Base-by-base conservation (phyloP, 768 basidiomycete species). In the Ramaria sp. region DNA sequence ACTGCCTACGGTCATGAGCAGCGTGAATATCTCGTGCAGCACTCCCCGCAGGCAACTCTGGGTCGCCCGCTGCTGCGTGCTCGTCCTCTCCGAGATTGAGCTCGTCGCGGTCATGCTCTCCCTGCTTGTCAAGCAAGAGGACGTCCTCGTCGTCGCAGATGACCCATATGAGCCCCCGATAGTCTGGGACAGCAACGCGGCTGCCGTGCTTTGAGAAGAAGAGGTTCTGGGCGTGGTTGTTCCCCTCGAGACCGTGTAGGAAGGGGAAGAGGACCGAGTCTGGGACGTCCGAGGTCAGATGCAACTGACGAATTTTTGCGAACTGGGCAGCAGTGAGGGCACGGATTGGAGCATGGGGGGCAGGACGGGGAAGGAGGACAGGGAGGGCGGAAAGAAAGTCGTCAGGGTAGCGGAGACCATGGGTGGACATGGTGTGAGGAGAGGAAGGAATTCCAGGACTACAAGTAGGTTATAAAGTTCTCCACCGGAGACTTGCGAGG, bases 181-280 rank as follows among this genome's bases (percentile, higher is more conserved):
- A 84, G 27, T 66, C 60, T 4, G 80, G 79, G 4, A 73, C 6
- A 69, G 67, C 52, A 33, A 64, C 54, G 43, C 59, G 24, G 60
- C 59, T 13, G 52, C 57, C 37, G 52, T 58, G 17, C 10, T 75
- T 65, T 11, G 79, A 76, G 66, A 94, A 94, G 75, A 93, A 93
- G 20, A 78, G 75, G 64, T 87, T 89, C 71, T 91, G 91, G 0
- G 83, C 82, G 15, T 78, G 70, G 65, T 91, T 90, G 58, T 83
- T 77, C 61, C 88, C 84, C 64, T 93, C 91, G 59, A 93, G 75
- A 45, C 91, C 88, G 64, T 93, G 91, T 15, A 91, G 72, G 71
- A 92, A 95, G 0, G 91, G 91, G 67, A 95, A 95, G 57, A 93
- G 79, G 62, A 85, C 77, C 41, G 77, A 74, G 71, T 95, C 91